A percentile compares a stretch with the other conserved stretches of the same genome.
phyloP scores from a whole-genome alignment of 2,329 filamentous ascomycete genomes.

The Mycosphaerella arachidis region DNA sequence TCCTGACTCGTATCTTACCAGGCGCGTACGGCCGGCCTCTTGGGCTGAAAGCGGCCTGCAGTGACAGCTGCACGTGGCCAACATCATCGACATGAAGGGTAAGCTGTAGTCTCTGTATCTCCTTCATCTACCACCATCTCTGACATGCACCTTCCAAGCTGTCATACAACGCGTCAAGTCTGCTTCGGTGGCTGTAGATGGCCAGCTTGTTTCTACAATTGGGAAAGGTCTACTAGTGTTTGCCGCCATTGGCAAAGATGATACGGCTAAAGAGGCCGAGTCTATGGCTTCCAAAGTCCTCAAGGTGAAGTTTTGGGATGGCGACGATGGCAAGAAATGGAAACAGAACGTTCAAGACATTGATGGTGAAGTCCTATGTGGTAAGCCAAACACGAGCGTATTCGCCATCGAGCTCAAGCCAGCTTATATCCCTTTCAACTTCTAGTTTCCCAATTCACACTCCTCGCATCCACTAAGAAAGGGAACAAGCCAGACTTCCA shows the following conservation, averaged over 20 bases:
- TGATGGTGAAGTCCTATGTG: conserved; percentile 86
- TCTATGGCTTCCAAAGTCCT: conserved; percentile 78
- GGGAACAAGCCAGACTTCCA: conserved; percentile 95
- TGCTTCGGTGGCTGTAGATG: conserved; percentile 91
- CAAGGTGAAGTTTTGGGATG: conserved; percentile 88
- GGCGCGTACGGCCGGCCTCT: neutral
- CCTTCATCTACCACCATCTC: conserved; percentile 4
- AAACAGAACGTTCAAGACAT: conserved; percentile 86
- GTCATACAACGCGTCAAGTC: conserved; percentile 92
- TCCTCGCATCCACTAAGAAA: conserved; percentile 90
- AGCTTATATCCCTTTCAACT: conserved; percentile 9
- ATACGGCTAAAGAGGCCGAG: conserved; percentile 84
- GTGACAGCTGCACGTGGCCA: neutral
- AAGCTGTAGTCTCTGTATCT: conserved; percentile 13
- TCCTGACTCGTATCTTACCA: neutral
- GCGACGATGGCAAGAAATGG: conserved; percentile 80
- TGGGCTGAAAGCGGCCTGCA: neutral
- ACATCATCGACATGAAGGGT: conserved; percentile 39
- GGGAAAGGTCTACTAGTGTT: conserved; percentile 86
- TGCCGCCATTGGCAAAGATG: conserved; percentile 83
- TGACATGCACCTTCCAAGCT: conserved; percentile 51
- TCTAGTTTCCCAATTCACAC: conserved; percentile 90
- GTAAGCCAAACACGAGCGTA: conserved; percentile 46
- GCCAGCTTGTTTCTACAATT: conserved; percentile 83
- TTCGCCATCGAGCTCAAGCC: conserved; percentile 5